Evolutionary conservation across 805 yeast species (phyloP).

Genomic region (Lipomyces oligophaga): DNA sequence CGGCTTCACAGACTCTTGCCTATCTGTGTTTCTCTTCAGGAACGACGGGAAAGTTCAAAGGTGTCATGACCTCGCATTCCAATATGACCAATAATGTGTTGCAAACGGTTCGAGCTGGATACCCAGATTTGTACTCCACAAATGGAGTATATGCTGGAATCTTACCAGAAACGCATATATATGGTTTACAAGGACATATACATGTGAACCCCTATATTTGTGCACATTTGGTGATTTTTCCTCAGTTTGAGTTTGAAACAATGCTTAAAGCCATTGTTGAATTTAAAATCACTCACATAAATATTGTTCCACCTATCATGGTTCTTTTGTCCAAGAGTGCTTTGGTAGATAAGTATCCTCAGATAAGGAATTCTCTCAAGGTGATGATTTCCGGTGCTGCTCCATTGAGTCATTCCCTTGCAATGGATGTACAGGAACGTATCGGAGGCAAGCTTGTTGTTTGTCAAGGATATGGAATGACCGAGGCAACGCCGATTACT

Average conservation of each 20-base stretch:
- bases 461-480: slow-evolving; percentile 56
- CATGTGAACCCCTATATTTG: slow-evolving; percentile 29
- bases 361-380: not conserved
- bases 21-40: slow-evolving; percentile 35
- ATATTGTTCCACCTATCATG: slow-evolving; percentile 44
- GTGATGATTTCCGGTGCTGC: slow-evolving; percentile 44
- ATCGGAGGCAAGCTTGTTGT: slow-evolving; percentile 4
- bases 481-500: slow-evolving; percentile 45
- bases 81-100: slow-evolving; percentile 45
- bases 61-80: slow-evolving; percentile 61
- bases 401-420: slow-evolving; percentile 38
- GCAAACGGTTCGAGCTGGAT: slow-evolving; percentile 16
- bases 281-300: slow-evolving; percentile 40
- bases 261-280: slow-evolving; percentile 33
- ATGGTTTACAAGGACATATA: slow-evolving; percentile 36
- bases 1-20: slow-evolving; percentile 26
- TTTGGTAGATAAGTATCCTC: slow-evolving; percentile 43
- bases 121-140: not conserved
- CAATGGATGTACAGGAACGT: slow-evolving; percentile 10
- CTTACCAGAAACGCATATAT: slow-evolving; percentile 38
- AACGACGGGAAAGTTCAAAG: slow-evolving; percentile 67
- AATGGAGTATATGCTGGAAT: slow-evolving; percentile 36
- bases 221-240: slow-evolving; percentile 17
- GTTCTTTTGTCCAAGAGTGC: slow-evolving; percentile 47
- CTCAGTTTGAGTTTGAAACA: slow-evolving; percentile 37